These are phyloP conservation scores for Maudiozyma barnettii DNA, from an alignment of 805 yeast species.

Conservation along the genomic window DNA sequence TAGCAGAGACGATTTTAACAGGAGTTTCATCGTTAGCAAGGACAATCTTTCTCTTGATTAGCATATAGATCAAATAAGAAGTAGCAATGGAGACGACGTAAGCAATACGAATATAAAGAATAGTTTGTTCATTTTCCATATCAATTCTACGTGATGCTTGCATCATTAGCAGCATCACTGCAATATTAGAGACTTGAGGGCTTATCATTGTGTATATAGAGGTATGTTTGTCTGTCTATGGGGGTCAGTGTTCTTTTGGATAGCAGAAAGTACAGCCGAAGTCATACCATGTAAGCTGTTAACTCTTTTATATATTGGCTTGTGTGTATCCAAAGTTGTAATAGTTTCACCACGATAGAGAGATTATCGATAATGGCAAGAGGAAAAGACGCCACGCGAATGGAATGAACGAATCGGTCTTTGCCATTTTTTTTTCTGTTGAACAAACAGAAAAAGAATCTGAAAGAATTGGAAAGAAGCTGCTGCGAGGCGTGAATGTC, in stretches of 20 bases:
- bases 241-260: neutral
- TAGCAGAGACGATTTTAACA: slow-evolving; percentile 77
- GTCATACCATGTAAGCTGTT: neutral
- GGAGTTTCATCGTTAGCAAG: slow-evolving; percentile 86
- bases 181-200: slow-evolving; percentile 80
- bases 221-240: neutral
- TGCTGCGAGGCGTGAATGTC: too few species aligned
- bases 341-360: neutral
- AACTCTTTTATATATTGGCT: neutral
- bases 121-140: slow-evolving; percentile 70
- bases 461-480: too few species aligned
- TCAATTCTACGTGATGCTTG: slow-evolving; percentile 84
- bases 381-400: too few species aligned
- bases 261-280: neutral
- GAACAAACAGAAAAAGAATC: too few species aligned
- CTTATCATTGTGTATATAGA: slow-evolving; percentile 59
- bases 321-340: too few species aligned
- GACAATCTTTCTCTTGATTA: slow-evolving; percentile 49
- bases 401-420: too few species aligned
- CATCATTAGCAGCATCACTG: slow-evolving; percentile 92
- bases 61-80: slow-evolving; percentile 58
- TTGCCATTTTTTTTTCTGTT: too few species aligned
- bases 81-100: slow-evolving; percentile 58
- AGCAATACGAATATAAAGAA: slow-evolving; percentile 66
- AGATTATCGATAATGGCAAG: too few species aligned